phyloP scores from a whole-genome alignment of 106 monocot genomes.

The Amphibolis antarctica region DNA sequence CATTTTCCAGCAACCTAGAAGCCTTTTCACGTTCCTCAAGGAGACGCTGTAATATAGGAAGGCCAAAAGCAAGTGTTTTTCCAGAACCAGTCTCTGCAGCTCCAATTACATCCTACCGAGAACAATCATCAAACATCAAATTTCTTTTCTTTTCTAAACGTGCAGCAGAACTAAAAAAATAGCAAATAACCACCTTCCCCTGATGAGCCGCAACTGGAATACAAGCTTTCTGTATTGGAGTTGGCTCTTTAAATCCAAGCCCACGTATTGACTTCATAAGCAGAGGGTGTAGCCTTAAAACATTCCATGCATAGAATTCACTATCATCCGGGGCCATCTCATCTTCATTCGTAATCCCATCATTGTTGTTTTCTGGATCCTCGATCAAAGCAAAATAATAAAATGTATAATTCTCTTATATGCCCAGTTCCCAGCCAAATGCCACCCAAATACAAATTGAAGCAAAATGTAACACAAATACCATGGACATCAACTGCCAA shows the following conservation, averaged over 20 bases:
- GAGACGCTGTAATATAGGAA: slow-evolving; percentile 87
- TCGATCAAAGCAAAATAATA: slow-evolving; percentile 2
- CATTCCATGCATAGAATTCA: slow-evolving; percentile 74
- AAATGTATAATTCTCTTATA: not conserved
- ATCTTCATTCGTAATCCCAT: slow-evolving; percentile 16
- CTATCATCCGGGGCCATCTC: slow-evolving; percentile 34
- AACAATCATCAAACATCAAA: not conserved
- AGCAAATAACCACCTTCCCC: slow-evolving; percentile 54
- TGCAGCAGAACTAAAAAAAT: not conserved
- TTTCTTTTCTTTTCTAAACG: not conserved
- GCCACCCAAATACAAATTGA: not conserved
- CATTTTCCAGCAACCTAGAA: slow-evolving; percentile 21
- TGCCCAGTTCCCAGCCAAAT: not conserved
- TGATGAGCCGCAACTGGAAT: slow-evolving; percentile 87
- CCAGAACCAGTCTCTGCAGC: slow-evolving; percentile 99
- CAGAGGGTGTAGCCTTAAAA: slow-evolving; percentile 77
- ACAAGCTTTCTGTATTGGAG: slow-evolving; percentile 88
- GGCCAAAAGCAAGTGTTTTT: slow-evolving; percentile 94
- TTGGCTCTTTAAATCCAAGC: slow-evolving; percentile 92
- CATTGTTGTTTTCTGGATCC: slow-evolving; percentile 1
- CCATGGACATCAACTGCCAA: no score
- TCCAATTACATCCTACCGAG: slow-evolving; percentile 86
- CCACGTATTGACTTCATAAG: slow-evolving; percentile 64
- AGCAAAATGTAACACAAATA: not conserved
- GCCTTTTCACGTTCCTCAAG: slow-evolving; percentile 77